Percentiles rank a stretch among this genome's conserved stretches.
phyloP scores from a whole-genome alignment of 352 stramenopile species.

The Elongisporangium senticosum region DNA sequence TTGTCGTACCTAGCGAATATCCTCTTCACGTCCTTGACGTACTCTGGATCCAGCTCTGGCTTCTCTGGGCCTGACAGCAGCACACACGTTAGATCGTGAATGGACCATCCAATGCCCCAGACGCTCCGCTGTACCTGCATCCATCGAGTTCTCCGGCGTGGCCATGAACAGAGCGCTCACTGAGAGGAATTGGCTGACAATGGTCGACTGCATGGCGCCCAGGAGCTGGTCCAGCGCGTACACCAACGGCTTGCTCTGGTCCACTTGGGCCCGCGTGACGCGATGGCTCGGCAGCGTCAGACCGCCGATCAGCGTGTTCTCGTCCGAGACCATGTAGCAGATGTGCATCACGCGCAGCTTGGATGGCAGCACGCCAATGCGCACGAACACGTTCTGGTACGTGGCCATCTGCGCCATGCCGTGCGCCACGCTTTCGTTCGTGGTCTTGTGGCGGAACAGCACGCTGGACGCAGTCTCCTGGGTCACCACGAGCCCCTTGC shows the following conservation, averaged over 20 bases:
- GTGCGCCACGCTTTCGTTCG: constrained; percentile 50
- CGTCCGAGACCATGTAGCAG: constrained; percentile 52
- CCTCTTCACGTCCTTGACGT: constrained; percentile 56
- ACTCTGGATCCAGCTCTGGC: constrained; percentile 64
- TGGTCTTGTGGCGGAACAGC: constrained; percentile 66
- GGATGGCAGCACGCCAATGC: constrained; percentile 64
- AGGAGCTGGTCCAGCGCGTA: constrained; percentile 62
- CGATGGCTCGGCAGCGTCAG: constrained; percentile 10
- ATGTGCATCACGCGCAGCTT: constrained; percentile 75
- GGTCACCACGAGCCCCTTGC: constrained; percentile 57
- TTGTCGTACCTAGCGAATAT: constrained; percentile 36
- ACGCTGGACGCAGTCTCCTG: constrained; percentile 52
- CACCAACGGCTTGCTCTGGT: constrained; percentile 31
- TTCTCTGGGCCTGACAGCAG: constrained; percentile 21
- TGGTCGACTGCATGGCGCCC: constrained; percentile 56
- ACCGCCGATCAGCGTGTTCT: constrained; percentile 59
- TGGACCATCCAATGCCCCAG: background rate
- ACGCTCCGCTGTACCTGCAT: constrained; percentile 25
- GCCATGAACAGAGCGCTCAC: constrained; percentile 75
- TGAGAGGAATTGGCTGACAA: constrained; percentile 63
- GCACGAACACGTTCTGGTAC: constrained; percentile 51
- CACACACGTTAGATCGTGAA: background rate
- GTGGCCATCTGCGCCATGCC: constrained; percentile 60
- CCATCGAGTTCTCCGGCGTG: constrained; percentile 61
- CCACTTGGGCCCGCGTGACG: constrained; percentile 9